Evolutionary conservation across 768 basidiomycete genomes (phyloP).

Genomic region (Hypsizygus marmoreus): DNA sequence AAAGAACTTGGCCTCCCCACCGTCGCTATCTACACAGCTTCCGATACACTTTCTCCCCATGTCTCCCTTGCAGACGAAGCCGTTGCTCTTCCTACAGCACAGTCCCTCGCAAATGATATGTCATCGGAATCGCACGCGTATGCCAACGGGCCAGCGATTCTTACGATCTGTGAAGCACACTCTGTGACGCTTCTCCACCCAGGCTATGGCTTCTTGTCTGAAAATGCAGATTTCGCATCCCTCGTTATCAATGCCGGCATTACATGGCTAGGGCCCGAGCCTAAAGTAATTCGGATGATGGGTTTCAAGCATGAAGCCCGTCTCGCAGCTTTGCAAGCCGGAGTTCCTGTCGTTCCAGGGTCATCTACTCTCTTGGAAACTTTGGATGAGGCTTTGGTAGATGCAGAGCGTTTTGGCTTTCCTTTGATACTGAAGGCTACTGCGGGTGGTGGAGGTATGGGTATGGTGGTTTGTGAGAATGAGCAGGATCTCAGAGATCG

Average conservation of each 20-base stretch:
- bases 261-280: constrained; percentile 58
- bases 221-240: constrained; percentile 58
- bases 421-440: constrained; percentile 71
- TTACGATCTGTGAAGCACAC: constrained; percentile 42
- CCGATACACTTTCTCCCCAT: constrained; percentile 60
- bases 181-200: constrained; percentile 58
- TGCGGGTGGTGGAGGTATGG: constrained; percentile 72
- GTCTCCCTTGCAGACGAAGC: constrained; percentile 57
- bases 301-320: constrained; percentile 66
- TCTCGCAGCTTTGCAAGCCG: constrained; percentile 43
- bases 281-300: constrained; percentile 52
- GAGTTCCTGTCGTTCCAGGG: constrained; percentile 59
- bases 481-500: constrained; percentile 37
- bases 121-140: constrained; percentile 50
- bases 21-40: constrained; percentile 58
- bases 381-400: constrained; percentile 39
- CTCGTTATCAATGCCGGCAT: constrained; percentile 49
- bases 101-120: background rate
- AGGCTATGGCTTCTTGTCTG: constrained; percentile 68
- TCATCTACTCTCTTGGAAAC: constrained; percentile 48
- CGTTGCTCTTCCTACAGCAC: constrained; percentile 30
- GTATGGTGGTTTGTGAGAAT: constrained; percentile 53
- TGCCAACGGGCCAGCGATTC: constrained; percentile 36
- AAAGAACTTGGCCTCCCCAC: constrained; percentile 51
- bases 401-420: constrained; percentile 48